Evolutionary conservation across 2,329 filamentous ascomycete species (phyloP), one percentile per base, ranked within the genome.

Genomic region (Oidium heveae): DNA sequence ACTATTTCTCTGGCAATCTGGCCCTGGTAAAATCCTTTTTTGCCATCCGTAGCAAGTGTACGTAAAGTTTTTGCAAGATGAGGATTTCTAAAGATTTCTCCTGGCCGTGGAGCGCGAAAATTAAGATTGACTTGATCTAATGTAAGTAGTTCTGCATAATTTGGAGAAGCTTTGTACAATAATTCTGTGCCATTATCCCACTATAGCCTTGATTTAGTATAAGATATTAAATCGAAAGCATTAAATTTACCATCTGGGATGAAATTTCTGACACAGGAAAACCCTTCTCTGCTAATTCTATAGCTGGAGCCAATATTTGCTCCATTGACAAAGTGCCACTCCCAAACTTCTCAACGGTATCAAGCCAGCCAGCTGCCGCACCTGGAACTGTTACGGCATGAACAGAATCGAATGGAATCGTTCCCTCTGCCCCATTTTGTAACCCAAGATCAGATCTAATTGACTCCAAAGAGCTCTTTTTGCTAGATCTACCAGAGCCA

Each of bases 361-460:
- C 91, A 24, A 85, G 80, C 91, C 91, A 98, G 0, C 89, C 91
- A 0, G 87, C 91, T 0, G 91, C 79, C 1, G 91, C 88, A 6
- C 91, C 91, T 0, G 91, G 91, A 0, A 91, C 81, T 1, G 88
- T 94, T 0, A 86, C 85, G 10, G 87, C 75, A 64, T 93, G 84
- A 15, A 85, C 80, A 63, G 82, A 89, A 36, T 70, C 68, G 70
- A 82, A 77, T 16, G 88, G 87, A 34, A 95, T 88, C 46, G 70
- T 69, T 1, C 70, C 72, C 0, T 64, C 60, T 41, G 75, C 68
- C 13, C 74, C 77, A 8, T 77, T 73, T 1, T 73, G 70, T 15
- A 91, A 62, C 0, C 77, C 78, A 24, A 96, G 71, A 58, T 83
- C 80, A 55, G 74, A 73, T 24, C 84, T 76, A 55, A 94, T 74